A percentile compares a stretch with the other conserved stretches of the same genome.
Conservation (phyloP, 2,329 filamentous ascomycete species). For the Calonectria naviculata region DNA sequence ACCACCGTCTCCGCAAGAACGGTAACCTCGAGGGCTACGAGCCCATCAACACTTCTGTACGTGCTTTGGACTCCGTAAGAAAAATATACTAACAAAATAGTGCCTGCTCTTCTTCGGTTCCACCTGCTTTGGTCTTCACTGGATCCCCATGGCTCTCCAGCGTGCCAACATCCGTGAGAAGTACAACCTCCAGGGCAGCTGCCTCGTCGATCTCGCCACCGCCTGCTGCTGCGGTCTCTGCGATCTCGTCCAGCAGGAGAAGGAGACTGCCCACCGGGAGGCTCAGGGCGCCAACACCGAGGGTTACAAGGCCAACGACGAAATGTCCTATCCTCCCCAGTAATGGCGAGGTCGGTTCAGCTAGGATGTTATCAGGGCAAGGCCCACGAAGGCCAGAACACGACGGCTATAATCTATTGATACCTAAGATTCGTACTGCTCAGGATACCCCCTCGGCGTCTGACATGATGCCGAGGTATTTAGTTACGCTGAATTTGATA, state of each 20-base stretch:
- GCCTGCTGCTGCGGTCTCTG: conserved; percentile 60
- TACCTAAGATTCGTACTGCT: conserved; percentile 12
- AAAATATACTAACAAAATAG: conserved; percentile 36
- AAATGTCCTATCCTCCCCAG: conserved; percentile 31
- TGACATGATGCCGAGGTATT: conserved; percentile 5
- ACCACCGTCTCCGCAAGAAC: conserved; percentile 56
- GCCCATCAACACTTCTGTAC: conserved; percentile 58
- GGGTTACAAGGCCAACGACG: conserved; percentile 37
- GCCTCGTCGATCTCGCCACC: conserved; percentile 52
- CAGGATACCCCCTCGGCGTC: conserved; percentile 32
- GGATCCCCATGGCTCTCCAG: conserved; percentile 57
- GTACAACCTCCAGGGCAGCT: conserved; percentile 58
- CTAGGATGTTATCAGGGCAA: not conserved
- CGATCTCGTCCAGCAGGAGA: conserved; percentile 58
- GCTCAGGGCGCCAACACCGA: conserved; percentile 22
- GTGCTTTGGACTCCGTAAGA: conserved; percentile 36
- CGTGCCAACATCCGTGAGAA: conserved; percentile 57
- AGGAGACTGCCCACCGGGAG: conserved; percentile 56
- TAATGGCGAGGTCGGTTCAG: not conserved
- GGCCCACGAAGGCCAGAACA: not conserved
- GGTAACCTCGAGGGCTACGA: conserved; percentile 55
- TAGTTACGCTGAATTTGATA: conserved; percentile 21
- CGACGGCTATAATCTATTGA: conserved; percentile 14
- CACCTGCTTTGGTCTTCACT: conserved; percentile 52
- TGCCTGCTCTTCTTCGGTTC: conserved; percentile 57